A percentile compares a stretch with the other conserved stretches of the same genome.
phyloP scores from a whole-genome alignment of 2,329 filamentous ascomycete species.

The Aspergillus sp. region DNA sequence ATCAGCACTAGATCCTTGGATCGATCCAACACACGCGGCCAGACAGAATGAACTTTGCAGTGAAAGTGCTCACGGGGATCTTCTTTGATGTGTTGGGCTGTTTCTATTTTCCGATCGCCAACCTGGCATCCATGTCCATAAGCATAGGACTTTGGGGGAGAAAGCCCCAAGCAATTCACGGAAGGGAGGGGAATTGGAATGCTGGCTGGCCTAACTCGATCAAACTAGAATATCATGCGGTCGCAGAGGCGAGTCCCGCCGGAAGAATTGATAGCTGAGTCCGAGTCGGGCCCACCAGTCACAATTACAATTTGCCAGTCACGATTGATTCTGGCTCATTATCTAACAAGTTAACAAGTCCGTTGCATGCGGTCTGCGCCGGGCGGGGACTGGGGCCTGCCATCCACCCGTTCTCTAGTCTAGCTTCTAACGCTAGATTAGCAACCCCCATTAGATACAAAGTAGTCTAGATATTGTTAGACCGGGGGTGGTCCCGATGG shows the following conservation, averaged over 20 bases:
- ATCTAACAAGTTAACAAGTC: no score
- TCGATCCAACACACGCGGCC: neutral
- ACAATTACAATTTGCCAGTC: no score
- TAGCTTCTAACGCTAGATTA: neutral
- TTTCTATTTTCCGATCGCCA: neutral
- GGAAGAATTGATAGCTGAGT: neutral
- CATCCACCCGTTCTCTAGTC: neutral
- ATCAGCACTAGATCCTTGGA: neutral
- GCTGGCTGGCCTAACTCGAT: neutral
- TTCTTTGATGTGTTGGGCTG: neutral
- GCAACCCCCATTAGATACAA: no score
- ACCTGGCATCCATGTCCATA: neutral
- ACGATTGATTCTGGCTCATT: neutral
- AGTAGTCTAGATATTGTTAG: no score
- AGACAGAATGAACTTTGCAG: neutral
- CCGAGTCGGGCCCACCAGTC: neutral
- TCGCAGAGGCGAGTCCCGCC: neutral
- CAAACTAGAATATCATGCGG: neutral
- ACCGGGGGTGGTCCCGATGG: no score
- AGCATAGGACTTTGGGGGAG: neutral
- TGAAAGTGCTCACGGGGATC: neutral
- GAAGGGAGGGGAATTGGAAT: neutral
- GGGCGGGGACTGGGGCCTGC: neutral
- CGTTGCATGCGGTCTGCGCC: neutral
- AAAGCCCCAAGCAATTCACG: no score